These are phyloP conservation scores for Ophiostoma sp. DNA, from an alignment of 2,329 filamentous ascomycete genomes.

Conservation along the genomic window DNA sequence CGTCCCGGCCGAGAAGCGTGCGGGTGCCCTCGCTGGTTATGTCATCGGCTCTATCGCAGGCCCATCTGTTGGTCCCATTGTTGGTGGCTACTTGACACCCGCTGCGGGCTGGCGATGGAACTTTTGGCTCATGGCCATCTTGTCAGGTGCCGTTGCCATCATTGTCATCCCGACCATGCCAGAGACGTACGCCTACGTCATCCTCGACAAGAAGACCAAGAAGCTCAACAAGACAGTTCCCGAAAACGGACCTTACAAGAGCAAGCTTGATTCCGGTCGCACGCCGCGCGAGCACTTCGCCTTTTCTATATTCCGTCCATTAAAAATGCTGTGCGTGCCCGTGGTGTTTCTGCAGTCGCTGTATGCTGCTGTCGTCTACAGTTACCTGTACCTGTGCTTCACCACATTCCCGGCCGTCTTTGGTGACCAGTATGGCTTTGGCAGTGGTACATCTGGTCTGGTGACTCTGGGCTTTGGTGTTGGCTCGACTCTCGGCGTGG, in stretches of 20 bases:
- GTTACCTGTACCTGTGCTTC: constrained; percentile 57
- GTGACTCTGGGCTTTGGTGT: constrained; percentile 55
- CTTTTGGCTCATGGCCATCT: constrained; percentile 47
- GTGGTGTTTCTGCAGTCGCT: constrained; percentile 53
- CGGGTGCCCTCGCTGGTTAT: constrained; percentile 55
- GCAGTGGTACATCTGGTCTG: constrained; percentile 45
- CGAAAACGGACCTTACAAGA: constrained; percentile 34
- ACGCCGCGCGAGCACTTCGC: constrained; percentile 53
- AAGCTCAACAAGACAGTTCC: constrained; percentile 42
- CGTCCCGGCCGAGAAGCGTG: constrained; percentile 56
- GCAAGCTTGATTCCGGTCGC: constrained; percentile 36
- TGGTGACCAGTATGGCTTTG: constrained; percentile 52
- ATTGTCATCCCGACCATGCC: constrained; percentile 16
- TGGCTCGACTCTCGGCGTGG: constrained; percentile 46
- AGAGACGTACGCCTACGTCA: constrained; percentile 24
- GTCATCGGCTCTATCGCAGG: constrained; percentile 42
- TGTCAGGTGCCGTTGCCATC: constrained; percentile 17
- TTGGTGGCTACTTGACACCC: constrained; percentile 45
- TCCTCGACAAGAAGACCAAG: constrained; percentile 41
- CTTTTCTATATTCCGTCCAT: constrained; percentile 43
- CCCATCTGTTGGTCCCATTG: constrained; percentile 48
- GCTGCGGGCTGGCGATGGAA: constrained; percentile 50
- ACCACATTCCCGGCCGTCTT: constrained; percentile 57
- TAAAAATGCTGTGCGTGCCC: constrained; percentile 56
- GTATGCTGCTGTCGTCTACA: constrained; percentile 57